These are phyloP conservation scores for Eleusine indica DNA, from an alignment of 176 grass and related monocot species.

Conservation along the genomic window DNA sequence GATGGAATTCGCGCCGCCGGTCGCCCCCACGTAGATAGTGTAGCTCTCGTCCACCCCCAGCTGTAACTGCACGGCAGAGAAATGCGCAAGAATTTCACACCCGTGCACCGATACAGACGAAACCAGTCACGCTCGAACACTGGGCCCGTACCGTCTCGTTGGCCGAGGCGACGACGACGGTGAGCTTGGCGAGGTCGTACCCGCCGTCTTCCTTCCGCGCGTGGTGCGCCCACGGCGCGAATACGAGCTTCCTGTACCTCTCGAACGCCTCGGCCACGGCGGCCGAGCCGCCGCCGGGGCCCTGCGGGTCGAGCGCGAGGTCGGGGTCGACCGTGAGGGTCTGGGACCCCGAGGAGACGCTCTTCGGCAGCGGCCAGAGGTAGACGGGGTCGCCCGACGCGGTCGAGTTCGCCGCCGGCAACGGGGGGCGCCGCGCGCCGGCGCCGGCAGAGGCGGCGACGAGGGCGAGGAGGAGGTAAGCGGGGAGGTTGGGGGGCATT, in stretches of 20 bases:
- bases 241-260: slow-evolving; percentile 64
- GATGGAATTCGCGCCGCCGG: slow-evolving; percentile 56
- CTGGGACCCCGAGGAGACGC: slow-evolving; percentile 47
- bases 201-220: neutral
- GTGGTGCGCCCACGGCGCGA: slow-evolving; percentile 64
- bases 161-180: slow-evolving; percentile 69
- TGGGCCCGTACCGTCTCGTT: slow-evolving; percentile 65
- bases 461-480: slow-evolving; percentile 16
- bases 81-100: neutral
- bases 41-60: slow-evolving; percentile 96
- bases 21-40: slow-evolving; percentile 50
- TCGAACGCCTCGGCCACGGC: slow-evolving; percentile 69
- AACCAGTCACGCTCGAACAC: neutral
- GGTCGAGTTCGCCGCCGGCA: slow-evolving; percentile 33
- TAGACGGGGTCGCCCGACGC: slow-evolving; percentile 41
- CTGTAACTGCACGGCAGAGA: slow-evolving; percentile 47
- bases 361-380: slow-evolving; percentile 86
- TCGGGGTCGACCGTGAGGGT: slow-evolving; percentile 68
- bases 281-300: slow-evolving; percentile 37
- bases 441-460: slow-evolving; percentile 38
- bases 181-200: slow-evolving; percentile 65
- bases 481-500: slow-evolving; percentile 52
- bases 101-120: neutral
- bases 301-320: slow-evolving; percentile 58
- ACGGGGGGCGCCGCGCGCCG: slow-evolving; percentile 27